Evolutionary conservation across 148 eudicot species (phyloP).

Genomic region (Persicaria maculosa): DNA sequence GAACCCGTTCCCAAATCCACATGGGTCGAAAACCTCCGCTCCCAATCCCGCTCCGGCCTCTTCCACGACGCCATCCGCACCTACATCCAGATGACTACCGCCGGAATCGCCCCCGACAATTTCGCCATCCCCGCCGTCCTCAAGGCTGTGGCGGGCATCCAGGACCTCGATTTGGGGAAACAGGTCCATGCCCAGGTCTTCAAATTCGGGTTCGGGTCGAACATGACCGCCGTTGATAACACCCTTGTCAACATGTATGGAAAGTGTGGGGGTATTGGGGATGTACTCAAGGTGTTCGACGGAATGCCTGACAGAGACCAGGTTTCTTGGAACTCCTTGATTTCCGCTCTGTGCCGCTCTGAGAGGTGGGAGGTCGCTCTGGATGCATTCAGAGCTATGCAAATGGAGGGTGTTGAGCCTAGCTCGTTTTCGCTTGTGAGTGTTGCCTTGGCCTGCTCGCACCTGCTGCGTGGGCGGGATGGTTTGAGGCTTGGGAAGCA

Average conservation of each 20-base stretch:
- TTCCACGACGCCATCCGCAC: slow-evolving; percentile 51
- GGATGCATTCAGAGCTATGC: slow-evolving; percentile 56
- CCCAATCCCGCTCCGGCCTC: slow-evolving; percentile 45
- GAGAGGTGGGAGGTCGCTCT: slow-evolving; percentile 65
- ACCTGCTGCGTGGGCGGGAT: slow-evolving; percentile 24
- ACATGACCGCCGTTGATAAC: slow-evolving; percentile 52
- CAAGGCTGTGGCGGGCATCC: slow-evolving; percentile 49
- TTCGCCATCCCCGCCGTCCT: slow-evolving; percentile 62
- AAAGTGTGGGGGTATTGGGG: slow-evolving; percentile 46
- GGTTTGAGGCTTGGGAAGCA: slow-evolving; percentile 72
- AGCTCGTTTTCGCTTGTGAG: slow-evolving; percentile 80
- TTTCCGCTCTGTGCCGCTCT: slow-evolving; percentile 51
- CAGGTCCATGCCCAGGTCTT: slow-evolving; percentile 54
- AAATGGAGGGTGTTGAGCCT: slow-evolving; percentile 33
- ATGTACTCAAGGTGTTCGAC: slow-evolving; percentile 58
- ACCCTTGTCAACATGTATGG: slow-evolving; percentile 66
- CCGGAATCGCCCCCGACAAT: slow-evolving; percentile 43
- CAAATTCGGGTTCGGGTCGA: slow-evolving; percentile 44
- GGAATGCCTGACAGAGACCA: slow-evolving; percentile 57
- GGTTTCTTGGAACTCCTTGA: slow-evolving; percentile 85
- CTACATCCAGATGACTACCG: slow-evolving; percentile 47
- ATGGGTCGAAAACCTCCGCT: slow-evolving; percentile 66
- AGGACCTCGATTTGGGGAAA: slow-evolving; percentile 43
- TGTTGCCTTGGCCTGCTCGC: slow-evolving; percentile 52
- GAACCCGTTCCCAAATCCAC: slow-evolving; percentile 30